Evolutionary conservation across 2,329 filamentous ascomycete species (phyloP).

Genomic region (Colletotrichum horii): DNA sequence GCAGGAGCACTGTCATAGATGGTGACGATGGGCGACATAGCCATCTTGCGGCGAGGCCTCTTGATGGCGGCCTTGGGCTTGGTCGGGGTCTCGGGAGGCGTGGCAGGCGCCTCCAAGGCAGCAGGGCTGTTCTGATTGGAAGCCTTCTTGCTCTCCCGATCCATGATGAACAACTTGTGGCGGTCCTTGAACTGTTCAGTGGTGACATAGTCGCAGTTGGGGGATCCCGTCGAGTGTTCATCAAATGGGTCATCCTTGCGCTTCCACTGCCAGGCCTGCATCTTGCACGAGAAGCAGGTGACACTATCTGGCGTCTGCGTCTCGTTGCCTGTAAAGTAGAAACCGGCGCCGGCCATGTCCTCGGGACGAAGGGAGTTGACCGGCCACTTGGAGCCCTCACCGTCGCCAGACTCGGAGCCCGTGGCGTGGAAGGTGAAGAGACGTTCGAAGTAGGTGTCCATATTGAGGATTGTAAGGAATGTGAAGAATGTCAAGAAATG

Average conservation of each 20-base stretch:
- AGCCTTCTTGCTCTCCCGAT: not conserved
- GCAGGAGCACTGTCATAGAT: not conserved
- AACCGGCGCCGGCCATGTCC: constrained; percentile 6
- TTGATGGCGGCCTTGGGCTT: not conserved
- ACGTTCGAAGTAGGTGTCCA: not conserved
- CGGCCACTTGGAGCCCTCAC: constrained; percentile 3
- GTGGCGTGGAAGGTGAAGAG: not conserved
- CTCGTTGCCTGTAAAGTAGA: not conserved
- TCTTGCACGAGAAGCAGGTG: not conserved
- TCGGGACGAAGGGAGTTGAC: not conserved
- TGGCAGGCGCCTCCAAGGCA: fast-evolving
- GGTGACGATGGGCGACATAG: not conserved
- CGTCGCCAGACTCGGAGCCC: not conserved
- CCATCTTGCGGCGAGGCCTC: not conserved
- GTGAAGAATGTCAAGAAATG: not conserved
- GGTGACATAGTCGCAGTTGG: not conserved
- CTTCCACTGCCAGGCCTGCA: constrained; percentile 9
- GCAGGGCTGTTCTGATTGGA: not conserved
- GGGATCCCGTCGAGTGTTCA: not conserved
- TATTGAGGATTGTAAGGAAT: not conserved
- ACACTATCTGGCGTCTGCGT: not conserved
- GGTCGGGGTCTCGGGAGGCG: not conserved
- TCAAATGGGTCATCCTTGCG: not conserved
- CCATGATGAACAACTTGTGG: not conserved
- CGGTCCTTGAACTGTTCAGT: not conserved